Percentiles rank a stretch among this genome's conserved stretches.
Conservation (phyloP, 495 filamentous ascomycete species). For the Cercophora samala region DNA sequence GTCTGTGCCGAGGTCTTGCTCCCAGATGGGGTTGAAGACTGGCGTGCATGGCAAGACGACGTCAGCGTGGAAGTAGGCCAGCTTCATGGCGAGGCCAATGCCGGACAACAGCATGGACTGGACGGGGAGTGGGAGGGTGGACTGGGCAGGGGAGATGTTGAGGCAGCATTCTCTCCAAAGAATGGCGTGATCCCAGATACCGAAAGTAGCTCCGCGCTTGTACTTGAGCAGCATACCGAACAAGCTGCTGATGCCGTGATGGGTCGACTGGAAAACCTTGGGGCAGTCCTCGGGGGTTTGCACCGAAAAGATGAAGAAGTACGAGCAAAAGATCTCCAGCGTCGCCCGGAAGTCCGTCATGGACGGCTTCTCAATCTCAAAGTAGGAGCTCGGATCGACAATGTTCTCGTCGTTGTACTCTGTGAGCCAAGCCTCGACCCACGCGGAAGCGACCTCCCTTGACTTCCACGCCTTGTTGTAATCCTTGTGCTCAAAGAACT, state of each 20-base stretch:
- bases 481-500: slow-evolving; percentile 38
- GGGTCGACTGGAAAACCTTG: slow-evolving; percentile 63
- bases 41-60: slow-evolving; percentile 62
- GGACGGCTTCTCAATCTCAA: slow-evolving; percentile 58
- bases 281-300: slow-evolving; percentile 62
- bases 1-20: slow-evolving; percentile 61
- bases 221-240: slow-evolving; percentile 68
- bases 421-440: slow-evolving; percentile 60
- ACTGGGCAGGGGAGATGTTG: slow-evolving; percentile 35
- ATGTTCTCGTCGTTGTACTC: slow-evolving; percentile 53
- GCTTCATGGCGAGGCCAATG: slow-evolving; percentile 26
- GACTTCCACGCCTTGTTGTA: slow-evolving; percentile 65
- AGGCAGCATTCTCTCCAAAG: slow-evolving; percentile 61
- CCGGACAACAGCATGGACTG: slow-evolving; percentile 53
- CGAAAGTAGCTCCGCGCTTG: slow-evolving; percentile 56
- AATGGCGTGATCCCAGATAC: slow-evolving; percentile 69
- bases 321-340: slow-evolving; percentile 61
- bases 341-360: slow-evolving; percentile 54
- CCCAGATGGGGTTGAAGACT: slow-evolving; percentile 68
- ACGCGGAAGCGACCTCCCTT: slow-evolving; percentile 56
- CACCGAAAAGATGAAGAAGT: slow-evolving; percentile 67
- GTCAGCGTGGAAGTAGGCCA: slow-evolving; percentile 57
- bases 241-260: slow-evolving; percentile 61
- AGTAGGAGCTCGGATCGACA: slow-evolving; percentile 51
- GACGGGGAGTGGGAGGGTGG: slow-evolving; percentile 30